Percentiles rank a stretch among this genome's conserved stretches.
Conservation (phyloP, 169 alveolate genomes). For the Babesia divergens region DNA sequence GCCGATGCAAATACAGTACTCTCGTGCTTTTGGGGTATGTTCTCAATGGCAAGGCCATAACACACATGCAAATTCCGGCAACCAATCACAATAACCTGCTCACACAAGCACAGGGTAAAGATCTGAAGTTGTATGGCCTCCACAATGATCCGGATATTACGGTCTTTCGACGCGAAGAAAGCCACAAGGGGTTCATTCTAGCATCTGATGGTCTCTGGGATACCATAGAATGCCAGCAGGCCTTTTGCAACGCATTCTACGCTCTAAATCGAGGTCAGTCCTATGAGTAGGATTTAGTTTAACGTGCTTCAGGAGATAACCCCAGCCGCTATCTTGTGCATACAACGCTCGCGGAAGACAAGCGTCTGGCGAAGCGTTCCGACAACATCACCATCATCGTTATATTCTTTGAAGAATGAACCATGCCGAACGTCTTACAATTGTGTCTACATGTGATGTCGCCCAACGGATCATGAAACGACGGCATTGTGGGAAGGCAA, state of each 20-base stretch:
- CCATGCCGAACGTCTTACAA: not conserved
- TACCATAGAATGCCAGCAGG: conserved; percentile 60
- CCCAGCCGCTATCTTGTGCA: conserved; percentile 65
- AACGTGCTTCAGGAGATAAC: conserved; percentile 44
- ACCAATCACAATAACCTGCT: not conserved
- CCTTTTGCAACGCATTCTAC: conserved; percentile 23
- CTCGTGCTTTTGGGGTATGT: conserved; percentile 76
- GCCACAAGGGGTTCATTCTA: conserved; percentile 59
- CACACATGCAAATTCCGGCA: not conserved
- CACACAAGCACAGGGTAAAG: conserved; percentile 66
- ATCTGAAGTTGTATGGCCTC: conserved; percentile 74
- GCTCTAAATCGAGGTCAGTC: conserved; percentile 22
- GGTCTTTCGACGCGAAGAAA: conserved; percentile 35
- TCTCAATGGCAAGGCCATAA: not conserved
- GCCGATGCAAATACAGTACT: conserved; percentile 83
- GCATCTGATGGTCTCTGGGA: conserved; percentile 85
- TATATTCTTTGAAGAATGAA: conserved; percentile 7
- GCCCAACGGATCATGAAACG: too few relatives aligned
- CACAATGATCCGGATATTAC: conserved; percentile 70
- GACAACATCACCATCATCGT: conserved; percentile 66
- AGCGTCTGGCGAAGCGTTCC: conserved; percentile 33
- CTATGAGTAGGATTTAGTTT: conserved; percentile 1
- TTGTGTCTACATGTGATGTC: not conserved
- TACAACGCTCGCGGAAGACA: conserved; percentile 44
- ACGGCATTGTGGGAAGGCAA: not conserved